Percentiles rank a stretch among this genome's conserved stretches.
Conservation (phyloP, 148 eudicot genomes). For the Chenopodium suecicum region DNA sequence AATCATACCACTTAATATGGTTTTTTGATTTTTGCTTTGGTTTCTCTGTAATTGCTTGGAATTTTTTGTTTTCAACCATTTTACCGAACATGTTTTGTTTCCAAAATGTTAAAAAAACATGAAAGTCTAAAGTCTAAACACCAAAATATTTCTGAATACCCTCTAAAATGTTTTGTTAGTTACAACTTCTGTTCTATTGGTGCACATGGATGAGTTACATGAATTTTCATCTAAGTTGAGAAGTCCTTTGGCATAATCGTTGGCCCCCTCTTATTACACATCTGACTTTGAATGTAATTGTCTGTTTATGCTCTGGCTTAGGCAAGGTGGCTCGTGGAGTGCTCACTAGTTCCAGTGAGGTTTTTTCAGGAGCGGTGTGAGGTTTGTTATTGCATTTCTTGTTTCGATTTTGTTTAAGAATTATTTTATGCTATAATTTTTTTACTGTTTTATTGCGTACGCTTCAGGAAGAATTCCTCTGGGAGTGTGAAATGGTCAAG, state of each 20-base stretch:
- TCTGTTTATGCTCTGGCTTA: slow-evolving; percentile 28
- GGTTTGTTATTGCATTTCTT: slow-evolving; percentile 36
- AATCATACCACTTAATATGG: no score
- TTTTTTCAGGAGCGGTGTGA: slow-evolving; percentile 97
- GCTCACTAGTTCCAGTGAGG: slow-evolving; percentile 74
- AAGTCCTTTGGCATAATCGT: background rate
- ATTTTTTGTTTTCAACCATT: no score
- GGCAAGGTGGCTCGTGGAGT: slow-evolving; percentile 98
- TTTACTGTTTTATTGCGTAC: slow-evolving; percentile 5
- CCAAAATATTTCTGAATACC: no score
- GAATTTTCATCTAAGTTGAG: background rate
- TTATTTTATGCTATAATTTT: background rate
- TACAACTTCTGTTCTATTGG: background rate
- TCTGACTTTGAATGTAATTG: background rate
- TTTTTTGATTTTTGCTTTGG: no score
- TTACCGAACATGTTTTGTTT: no score
- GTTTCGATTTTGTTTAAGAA: background rate
- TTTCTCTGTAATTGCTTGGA: no score
- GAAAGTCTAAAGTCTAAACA: no score
- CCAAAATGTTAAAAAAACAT: no score
- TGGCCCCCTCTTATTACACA: background rate
- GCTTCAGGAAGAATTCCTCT: slow-evolving; percentile 87
- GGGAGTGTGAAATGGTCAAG: slow-evolving; percentile 96
- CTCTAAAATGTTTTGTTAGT: background rate
- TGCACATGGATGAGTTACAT: no score